Base-by-base conservation (phyloP, 768 basidiomycete genomes). In the Pulveroboletus sp. region DNA sequence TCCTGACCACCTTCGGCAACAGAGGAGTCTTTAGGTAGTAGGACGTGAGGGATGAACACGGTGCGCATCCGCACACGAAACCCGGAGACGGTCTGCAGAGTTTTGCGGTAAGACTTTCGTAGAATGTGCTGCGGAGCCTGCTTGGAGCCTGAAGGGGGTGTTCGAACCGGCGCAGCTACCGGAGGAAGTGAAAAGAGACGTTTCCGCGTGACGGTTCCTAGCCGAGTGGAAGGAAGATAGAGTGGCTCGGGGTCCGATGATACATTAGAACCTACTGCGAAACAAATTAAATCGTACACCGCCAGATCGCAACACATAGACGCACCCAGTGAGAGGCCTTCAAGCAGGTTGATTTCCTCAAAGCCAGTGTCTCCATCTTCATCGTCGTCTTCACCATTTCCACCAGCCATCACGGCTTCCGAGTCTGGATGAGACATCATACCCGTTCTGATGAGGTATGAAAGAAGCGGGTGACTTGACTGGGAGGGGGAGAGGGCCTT, bases 21-120 rank as follows among this genome's bases (percentile, higher is more conserved):
- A 29, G 57, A 40, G 9, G 39, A 39, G 16, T 45, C 50, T 49
- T 76, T 76, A 2, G 82, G 80, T 5, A 91, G 69, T 38, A 92
- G 74, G 19, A 94, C 79, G 56, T 90, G 85, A 0, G 94, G 94
- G 11, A 94, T 84, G 55, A 94, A 91, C 6, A 93, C 87, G 0
- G 92, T 94, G n/a, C 92, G 80, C 94, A 95, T 95, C 29, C 92
- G 83, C 21, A 97, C 87, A 19, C 84, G 78, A 66, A 97, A 87
- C 4, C 91, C 93, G 23, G 89, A 87, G 4, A 86, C 82, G 0
- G 89, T 86, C 38, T 77, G 75, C 16, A 97, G 69, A 1, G 87
- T 84, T 59, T 87, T 85, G 23, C 93, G 79, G 65, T 83, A 94
- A 1, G 91, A 90, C 64, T 93, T 94, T 40, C 90, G 83, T 10